Evolutionary conservation across 1,284 basidiomycete genomes (phyloP), one percentile per base, ranked within the genome.

Genomic region (Pyrrhoderma noxium): DNA sequence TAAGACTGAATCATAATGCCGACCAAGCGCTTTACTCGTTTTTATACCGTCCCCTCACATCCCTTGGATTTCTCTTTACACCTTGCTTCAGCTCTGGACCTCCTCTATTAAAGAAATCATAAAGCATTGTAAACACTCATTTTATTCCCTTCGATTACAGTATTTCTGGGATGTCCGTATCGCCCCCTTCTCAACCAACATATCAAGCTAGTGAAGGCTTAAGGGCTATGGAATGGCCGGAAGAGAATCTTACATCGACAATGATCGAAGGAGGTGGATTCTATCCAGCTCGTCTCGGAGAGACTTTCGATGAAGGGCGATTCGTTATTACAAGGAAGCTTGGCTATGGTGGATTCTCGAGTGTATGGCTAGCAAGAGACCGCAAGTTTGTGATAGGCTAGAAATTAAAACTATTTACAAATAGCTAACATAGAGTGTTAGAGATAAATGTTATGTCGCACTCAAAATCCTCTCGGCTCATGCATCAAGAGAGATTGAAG

Each of bases 351-450:
- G 40, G 37, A 18, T 42, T 8, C 27, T n/a, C 47, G 40, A 49
- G 38, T 19, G 47, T 42, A n/a, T 49, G 47, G 37, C 22, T 49
- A 23, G 37, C 47, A 25, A 39, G 36, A n/a, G 47, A 42, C n/a
- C 22, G 22, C 22, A 42, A 25, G 47, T 49, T 3, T 3, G 21
- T 49, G 22, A 21, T 16, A 34, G 27, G 21, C 23, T 45, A 8
- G 23, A 40, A 31, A 31, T 11, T 31, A n/a, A 11, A 31, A 5
- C 11, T 31, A 5, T 31, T 11, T 31, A 5, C 5, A 11, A 5
- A 11, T 31, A 31, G 11, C 27, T 31, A 11, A 31, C 27, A 5
- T 31, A 31, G 27, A 31, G 27, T 31, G 8, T 16, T n/a, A 45
- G 43, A 21, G 21, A 44, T 18, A 41, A 35, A n/a, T 16, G 42